Evolutionary conservation across 2,329 filamentous ascomycete species (phyloP), one percentile per base, ranked within the genome.

Genomic region (Drechslerella coelobrocha): DNA sequence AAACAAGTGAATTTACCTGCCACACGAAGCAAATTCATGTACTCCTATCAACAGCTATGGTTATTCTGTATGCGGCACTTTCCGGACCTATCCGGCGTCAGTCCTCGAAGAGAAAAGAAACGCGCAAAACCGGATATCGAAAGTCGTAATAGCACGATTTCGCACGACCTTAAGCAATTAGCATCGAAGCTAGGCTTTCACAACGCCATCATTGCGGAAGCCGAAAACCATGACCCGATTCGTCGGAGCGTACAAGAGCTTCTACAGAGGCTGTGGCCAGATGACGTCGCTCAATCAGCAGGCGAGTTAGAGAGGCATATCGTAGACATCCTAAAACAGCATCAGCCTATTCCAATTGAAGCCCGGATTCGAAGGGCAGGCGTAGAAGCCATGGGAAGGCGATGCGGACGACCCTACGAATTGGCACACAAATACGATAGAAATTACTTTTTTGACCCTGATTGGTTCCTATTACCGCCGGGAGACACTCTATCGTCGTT

Each of bases 51-150:
- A 21, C 29, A 60, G 41, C 9, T 60, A n/a, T 60, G 45, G 45
- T 19, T 60, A n/a, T 60, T 51, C 9, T 50, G 29, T 41, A 60
- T 60, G 31, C 45, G 31, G 2, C 14, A 60, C 29, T 60, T 60
- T 29, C 45, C 56, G 10, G 21, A 51, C 12, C 21, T 60, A 29
- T 60, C 27, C 1, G 39, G 45, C 2, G 19, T 51, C 9, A 37
- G 19, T n/a, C 45, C 29, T 9, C 17, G 45, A 19, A 60, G 51
- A 37, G 31, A 60, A 19, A 60, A 60, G 10, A 7, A 37, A 14
- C 24, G 43, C 14, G n/a, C 24, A 1, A 60, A 60, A 19, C 17
- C 43, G 23, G 6, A 6, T 34, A 12, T 12, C 29, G 12, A 34
- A 34, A 34, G 6, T 34, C 29, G 29, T 7, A 34, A 34, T 12